Conservation (phyloP, 2,329 filamentous ascomycete genomes). For the Bipolaris oryzae region DNA sequence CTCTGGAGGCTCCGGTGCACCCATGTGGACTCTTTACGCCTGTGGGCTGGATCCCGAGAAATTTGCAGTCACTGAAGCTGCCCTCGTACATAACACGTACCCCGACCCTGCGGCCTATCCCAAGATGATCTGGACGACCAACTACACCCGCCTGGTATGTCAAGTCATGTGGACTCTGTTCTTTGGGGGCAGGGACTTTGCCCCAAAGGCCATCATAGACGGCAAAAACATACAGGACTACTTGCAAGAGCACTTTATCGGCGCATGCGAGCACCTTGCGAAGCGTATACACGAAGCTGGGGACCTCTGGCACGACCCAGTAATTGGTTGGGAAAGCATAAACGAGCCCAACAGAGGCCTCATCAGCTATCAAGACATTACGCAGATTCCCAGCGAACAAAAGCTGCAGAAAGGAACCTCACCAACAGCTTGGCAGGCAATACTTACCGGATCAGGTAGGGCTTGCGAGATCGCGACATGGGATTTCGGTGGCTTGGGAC, state of each 20-base stretch:
- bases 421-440: conserved; percentile 92
- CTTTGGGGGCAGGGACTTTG: conserved; percentile 88
- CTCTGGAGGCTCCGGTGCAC: conserved; percentile 91
- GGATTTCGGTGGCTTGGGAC: conserved; percentile 92
- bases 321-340: conserved; percentile 95
- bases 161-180: conserved; percentile 95
- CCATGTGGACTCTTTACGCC: conserved; percentile 97
- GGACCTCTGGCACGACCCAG: conserved; percentile 81
- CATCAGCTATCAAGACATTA: conserved; percentile 81
- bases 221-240: conserved; percentile 97
- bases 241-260: conserved; percentile 83
- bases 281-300: conserved; percentile 86
- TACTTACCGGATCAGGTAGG: conserved; percentile 87
- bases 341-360: conserved; percentile 94
- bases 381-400: conserved; percentile 81
- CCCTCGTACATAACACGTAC: conserved; percentile 93
- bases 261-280: conserved; percentile 80
- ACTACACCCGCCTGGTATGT: conserved; percentile 85
- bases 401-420: conserved; percentile 91
- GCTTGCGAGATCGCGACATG: conserved; percentile 89
- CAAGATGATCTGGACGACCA: conserved; percentile 99
- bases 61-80: conserved; percentile 86
- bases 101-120: conserved; percentile 83
- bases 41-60: conserved; percentile 85
- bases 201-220: conserved; percentile 94